Evolutionary conservation across 805 yeast genomes (phyloP), one percentile per base, ranked within the genome.

Genomic region (Candida manassasensis): DNA sequence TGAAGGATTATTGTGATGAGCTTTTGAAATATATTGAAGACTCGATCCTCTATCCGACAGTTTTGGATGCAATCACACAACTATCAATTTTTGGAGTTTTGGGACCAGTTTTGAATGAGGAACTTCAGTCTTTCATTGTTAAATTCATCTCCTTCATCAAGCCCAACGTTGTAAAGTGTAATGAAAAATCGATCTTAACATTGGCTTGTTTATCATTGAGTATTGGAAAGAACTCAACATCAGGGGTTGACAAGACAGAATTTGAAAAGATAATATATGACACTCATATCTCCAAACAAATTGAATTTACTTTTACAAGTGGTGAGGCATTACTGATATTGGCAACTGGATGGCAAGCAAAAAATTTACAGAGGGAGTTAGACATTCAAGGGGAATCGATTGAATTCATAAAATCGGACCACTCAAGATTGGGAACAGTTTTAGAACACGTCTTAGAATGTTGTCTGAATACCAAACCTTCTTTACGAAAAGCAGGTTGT

Each of bases 321-420:
- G 97, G 97, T 35, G 97, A 90, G 52, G 88, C 95, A 0, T 58
- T 89, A 13, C 69, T 84, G 17, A 66, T 85, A 10, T 49, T 83
- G 4, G 80, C 85, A 0, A 71, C 78, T 13, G 95, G 96, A 0
- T 83, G 95, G 93, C 55, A 69, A 3, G 80, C 95, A 1, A 67
- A 62, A 19, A 66, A 71, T 10, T 56, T 87, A 43, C 50, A 53
- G 18, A 69, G 73, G 29, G 61, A 70, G 10, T 48, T 78, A 30
- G 94, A 84, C 49, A 63, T 84, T 14, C 72, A 64, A 34, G 73
- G 64, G 10, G 55, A 46, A 4, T 27, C 21, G 0, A 19, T 49
- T 1, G 33, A 39, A 2, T 50, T 40, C 35, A 27, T 61, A 9
- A 55, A 56, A 0, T 16, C 25, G 6, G 37, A 44, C 6, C 48